Conservation (phyloP, 2,329 filamentous ascomycete species). For the Cryphonectria carpinicola region DNA sequence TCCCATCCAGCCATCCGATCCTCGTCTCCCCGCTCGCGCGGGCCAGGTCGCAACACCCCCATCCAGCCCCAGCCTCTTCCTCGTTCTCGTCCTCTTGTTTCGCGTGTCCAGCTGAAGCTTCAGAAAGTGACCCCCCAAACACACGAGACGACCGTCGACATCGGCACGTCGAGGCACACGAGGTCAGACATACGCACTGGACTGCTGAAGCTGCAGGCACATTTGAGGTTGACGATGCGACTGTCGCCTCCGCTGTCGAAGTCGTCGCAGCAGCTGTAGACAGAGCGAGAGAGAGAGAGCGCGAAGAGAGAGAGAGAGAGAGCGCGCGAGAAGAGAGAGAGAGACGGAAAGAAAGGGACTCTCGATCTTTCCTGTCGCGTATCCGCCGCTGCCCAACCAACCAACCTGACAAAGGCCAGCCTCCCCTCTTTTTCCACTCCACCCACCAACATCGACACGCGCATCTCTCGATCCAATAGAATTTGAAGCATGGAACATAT, state of each 20-base stretch:
- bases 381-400: slow-evolving; percentile 14
- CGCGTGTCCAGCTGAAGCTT: background rate
- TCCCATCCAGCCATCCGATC: background rate
- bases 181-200: background rate
- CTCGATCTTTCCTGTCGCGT: background rate
- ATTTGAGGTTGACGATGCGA: slow-evolving; percentile 10
- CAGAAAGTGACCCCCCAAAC: background rate
- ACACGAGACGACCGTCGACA: background rate
- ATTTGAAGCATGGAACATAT: slow-evolving; percentile 21
- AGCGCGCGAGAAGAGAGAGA: too few species aligned
- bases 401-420: background rate
- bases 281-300: background rate
- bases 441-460: background rate
- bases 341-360: background rate
- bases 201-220: background rate
- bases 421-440: slow-evolving; percentile 1
- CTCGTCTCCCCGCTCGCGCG: slow-evolving; percentile 2
- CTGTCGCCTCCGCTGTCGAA: slow-evolving; percentile 5
- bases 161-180: background rate
- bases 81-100: background rate
- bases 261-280: slow-evolving; percentile 10
- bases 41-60: background rate
- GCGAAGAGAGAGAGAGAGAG: too few species aligned
- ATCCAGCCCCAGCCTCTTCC: slow-evolving; percentile 1
- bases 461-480: background rate